Evolutionary conservation across 805 yeast species (phyloP).

Genomic region (Candida schatavii): DNA sequence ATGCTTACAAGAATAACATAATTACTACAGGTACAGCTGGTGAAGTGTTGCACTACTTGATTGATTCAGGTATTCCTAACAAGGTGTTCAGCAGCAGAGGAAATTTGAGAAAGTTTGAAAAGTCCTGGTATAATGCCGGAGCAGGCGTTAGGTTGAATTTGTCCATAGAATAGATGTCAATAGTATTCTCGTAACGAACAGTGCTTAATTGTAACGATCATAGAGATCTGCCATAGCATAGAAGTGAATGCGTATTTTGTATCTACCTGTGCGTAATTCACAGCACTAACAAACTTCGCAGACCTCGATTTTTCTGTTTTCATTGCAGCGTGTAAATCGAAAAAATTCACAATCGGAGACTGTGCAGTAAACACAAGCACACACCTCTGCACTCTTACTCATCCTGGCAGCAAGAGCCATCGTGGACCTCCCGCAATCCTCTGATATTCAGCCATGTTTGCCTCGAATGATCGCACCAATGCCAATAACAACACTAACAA

Average conservation of each 20-base stretch:
- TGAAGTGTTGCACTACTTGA: slow-evolving; percentile 55
- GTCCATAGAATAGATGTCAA: background rate
- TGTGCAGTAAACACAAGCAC: too few species aligned
- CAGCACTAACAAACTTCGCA: too few species aligned
- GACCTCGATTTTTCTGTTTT: background rate
- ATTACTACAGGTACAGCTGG: slow-evolving; percentile 27
- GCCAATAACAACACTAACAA: slow-evolving; percentile 6
- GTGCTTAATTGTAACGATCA: too few species aligned
- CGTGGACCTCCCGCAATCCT: too few species aligned
- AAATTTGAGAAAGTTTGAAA: slow-evolving; percentile 43
- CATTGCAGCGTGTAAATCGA: background rate
- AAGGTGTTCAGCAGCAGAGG: slow-evolving; percentile 44
- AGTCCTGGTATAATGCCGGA: slow-evolving; percentile 43
- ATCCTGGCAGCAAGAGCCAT: too few species aligned
- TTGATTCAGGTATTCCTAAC: slow-evolving; percentile 72
- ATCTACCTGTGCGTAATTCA: background rate
- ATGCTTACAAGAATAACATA: slow-evolving; percentile 56
- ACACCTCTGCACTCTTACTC: too few species aligned
- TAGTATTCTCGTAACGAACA: too few species aligned
- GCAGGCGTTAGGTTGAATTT: slow-evolving; percentile 19
- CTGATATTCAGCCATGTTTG: slow-evolving; percentile 7
- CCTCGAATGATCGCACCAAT: slow-evolving; percentile 4
- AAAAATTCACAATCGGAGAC: background rate
- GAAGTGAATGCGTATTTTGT: background rate
- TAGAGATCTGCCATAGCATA: too few species aligned